Evolutionary conservation across 2,329 filamentous ascomycete species (phyloP), one percentile per base, ranked within the genome.

Genomic region (Neurospora crassa): DNA sequence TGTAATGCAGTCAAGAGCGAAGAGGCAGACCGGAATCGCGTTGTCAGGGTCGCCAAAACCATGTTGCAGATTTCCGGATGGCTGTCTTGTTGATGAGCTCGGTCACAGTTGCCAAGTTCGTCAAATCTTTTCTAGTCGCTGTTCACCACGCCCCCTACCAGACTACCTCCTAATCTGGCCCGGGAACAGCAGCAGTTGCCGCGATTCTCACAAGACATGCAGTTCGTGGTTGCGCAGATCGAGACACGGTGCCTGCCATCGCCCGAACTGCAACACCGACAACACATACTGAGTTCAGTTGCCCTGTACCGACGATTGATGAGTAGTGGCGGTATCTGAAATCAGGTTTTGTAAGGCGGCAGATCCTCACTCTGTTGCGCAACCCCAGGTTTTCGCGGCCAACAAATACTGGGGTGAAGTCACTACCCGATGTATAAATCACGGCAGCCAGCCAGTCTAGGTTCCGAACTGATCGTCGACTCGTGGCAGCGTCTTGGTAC

Each of bases 201-300:
- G 16, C 29, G 24, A 63, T 63, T 63, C 10, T 63, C 53, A n/a
- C 53, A 68, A 42, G 67, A 68, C 71, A 71, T 59, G 71, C 72
- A 73, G 67, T 42, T 67, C 34, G 18, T 69, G 69, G 73, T 70
- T 53, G 68, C 45, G 72, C 74, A 73, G 74, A 76, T 76, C 74
- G 72, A 72, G 74, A 74, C 73, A 73, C 70, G 14, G 67, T 68
- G 10, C 24, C 71, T 76, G 74, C 72, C 74, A 75, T 76, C 75
- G 72, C 68, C 74, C 74, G 75, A 45, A 68, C 68, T 72, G 72
- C 70, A 12, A 73, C 71, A 72, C 68, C 73, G 69, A 73, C 37
- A 71, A 70, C 71, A 68, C 72, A 72, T 69, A 63, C n/a, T 11
- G 53, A 37, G 53, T 16, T 29, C 24, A 63, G 53, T 24, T 63